Evolutionary conservation across 805 yeast genomes (phyloP), one percentile per base, ranked within the genome.

Genomic region (Kregervanrija delftensis): DNA sequence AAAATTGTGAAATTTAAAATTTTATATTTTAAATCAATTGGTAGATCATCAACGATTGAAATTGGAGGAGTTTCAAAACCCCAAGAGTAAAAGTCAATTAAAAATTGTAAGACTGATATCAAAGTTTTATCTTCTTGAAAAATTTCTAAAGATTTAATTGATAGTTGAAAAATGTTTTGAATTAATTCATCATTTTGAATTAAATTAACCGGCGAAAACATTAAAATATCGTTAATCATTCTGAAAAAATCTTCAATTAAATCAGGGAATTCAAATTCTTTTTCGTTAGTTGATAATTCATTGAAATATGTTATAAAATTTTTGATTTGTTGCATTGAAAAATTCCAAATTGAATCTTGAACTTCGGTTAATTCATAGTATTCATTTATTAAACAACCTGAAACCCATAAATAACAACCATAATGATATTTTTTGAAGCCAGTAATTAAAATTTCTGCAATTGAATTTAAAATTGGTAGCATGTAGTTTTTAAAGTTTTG

Each of bases 341-440:
- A 88, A 43, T 74, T 69, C 83, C 87, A 88, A 14, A 86, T 79
- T 2, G 86, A 75, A 30, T 71, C 72, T 50, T 76, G 77, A 15
- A 80, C 65, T 3, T 68, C 72, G 60, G 31, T 44, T 2, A 59
- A 41, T 39, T 73, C 79, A 51, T 80, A 83, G 52, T 73, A 90
- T 48, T 86, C 91, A 45, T 86, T 77, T 42, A 86, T 78, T 28
- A 89, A 67, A 9, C 84, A 72, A 8, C 96, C 97, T 2, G 95
- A 82, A 11, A 86, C 91, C 93, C 95, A 90, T 45, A 90, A 66
- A 58, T 83, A 89, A 60, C 96, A 86, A 4, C 96, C 97, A 56
- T 68, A 77, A 33, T 79, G 76, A 15, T 83, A 83, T 28, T 66
- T 65, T 38, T 79, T 72, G 65, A 88, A 90, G 1, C 95, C 93